These are phyloP conservation scores for Mortierella alpina DNA, from an alignment of 192 early-diverging fungal genomes.

Conservation along the genomic window DNA sequence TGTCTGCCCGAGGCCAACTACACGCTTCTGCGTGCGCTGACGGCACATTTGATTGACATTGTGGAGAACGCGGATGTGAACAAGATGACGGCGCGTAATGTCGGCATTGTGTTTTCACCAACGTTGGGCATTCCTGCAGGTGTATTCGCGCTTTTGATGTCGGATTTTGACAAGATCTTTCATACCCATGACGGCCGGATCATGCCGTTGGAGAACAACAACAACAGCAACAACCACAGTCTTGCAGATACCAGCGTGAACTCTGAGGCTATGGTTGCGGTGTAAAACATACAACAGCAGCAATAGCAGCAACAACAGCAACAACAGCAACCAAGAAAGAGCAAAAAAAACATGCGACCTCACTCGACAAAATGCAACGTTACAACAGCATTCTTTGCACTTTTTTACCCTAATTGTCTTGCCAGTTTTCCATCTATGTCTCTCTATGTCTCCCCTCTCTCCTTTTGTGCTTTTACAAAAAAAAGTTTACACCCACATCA, in stretches of 20 bases:
- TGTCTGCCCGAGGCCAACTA: conserved; percentile 90
- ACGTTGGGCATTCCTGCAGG: conserved; percentile 93
- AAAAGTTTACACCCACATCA: too few relatives aligned
- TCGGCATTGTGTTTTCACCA: conserved; percentile 96
- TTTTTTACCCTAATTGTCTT: neutral
- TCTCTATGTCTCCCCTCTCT: neutral
- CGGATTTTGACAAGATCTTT: conserved; percentile 89
- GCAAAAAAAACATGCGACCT: too few relatives aligned
- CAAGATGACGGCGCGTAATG: conserved; percentile 95
- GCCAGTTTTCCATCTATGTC: neutral
- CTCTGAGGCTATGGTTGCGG: conserved; percentile 16
- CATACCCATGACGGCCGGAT: conserved; percentile 75
- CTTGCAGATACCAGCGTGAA: conserved; percentile 3
- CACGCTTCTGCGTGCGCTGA: conserved; percentile 85
- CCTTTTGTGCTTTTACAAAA: too few relatives aligned
- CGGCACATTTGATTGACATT: conserved; percentile 90
- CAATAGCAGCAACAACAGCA: too few relatives aligned
- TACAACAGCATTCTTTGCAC: too few relatives aligned
- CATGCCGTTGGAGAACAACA: conserved; percentile 46
- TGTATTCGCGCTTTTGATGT: conserved; percentile 92
- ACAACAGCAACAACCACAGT: neutral
- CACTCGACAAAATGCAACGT: too few relatives aligned
- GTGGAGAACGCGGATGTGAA: conserved; percentile 87
- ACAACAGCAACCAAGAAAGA: too few relatives aligned
- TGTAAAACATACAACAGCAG: neutral